phyloP scores from a whole-genome alignment of 2,329 filamentous ascomycete species.

The Hypoxylon sp. region DNA sequence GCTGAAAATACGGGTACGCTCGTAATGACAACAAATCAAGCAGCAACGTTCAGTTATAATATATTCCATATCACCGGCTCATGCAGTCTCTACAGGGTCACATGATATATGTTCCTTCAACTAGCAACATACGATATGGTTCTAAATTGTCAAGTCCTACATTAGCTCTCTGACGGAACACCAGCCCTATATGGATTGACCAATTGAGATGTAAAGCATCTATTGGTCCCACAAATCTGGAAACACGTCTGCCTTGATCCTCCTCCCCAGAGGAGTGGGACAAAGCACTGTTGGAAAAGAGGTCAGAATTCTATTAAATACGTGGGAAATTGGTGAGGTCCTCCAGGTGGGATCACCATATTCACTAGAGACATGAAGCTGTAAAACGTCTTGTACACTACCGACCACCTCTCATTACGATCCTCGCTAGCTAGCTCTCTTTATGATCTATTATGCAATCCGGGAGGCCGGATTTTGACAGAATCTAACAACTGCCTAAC shows the following conservation, averaged over 20 bases:
- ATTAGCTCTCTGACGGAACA: constrained; percentile 14
- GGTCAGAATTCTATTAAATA: constrained; percentile 36
- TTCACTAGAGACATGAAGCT: not conserved
- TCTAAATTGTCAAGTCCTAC: not conserved
- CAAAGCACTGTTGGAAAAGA: constrained; percentile 4
- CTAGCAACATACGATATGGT: not conserved
- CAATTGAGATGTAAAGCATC: constrained; percentile 20
- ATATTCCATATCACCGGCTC: not conserved
- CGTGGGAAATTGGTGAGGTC: not conserved
- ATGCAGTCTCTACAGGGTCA: not conserved
- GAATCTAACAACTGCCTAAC: constrained; percentile 14
- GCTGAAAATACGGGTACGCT: not conserved
- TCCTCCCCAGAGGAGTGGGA: constrained; percentile 11
- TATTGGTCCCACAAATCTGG: constrained; percentile 18
- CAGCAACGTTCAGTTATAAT: not conserved
- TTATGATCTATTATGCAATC: not conserved
- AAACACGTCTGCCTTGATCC: constrained; percentile 25
- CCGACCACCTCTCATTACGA: not conserved
- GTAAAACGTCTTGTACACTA: not conserved
- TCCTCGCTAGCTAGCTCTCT: not conserved
- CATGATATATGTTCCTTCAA: not conserved
- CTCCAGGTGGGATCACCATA: not conserved
- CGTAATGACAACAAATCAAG: not conserved
- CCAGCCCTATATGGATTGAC: not conserved
- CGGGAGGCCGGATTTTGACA: constrained; percentile 14